Conservation (phyloP, 345 rosid species). For the Citrus reticulata region DNA sequence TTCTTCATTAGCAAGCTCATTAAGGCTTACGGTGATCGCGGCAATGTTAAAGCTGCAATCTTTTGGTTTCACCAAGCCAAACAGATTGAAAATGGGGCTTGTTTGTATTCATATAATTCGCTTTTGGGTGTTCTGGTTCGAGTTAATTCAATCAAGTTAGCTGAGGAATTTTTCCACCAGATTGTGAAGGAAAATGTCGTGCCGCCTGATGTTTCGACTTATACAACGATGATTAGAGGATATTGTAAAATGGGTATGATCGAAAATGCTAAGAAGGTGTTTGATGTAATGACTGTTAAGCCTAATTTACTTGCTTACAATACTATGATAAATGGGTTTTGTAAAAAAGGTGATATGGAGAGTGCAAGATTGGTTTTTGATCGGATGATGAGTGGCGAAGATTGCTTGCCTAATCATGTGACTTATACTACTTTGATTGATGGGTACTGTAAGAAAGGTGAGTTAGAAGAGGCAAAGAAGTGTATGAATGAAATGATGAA, state of each 20-base stretch:
- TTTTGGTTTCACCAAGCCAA: slow-evolving; percentile 36
- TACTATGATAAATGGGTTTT: slow-evolving; percentile 39
- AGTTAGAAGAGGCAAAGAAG: slow-evolving; percentile 32
- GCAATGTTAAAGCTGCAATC: slow-evolving; percentile 28
- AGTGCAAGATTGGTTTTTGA: slow-evolving; percentile 15
- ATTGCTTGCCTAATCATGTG: slow-evolving; percentile 28
- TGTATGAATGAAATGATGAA: slow-evolving; percentile 26
- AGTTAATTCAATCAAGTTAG: slow-evolving; percentile 17
- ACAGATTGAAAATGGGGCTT: slow-evolving; percentile 16
- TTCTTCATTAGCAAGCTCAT: slow-evolving; percentile 28
- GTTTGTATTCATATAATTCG: slow-evolving; percentile 32
- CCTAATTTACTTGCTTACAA: slow-evolving; percentile 32
- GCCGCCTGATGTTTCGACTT: slow-evolving; percentile 33
- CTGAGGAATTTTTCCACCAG: slow-evolving; percentile 23
- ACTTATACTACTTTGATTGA: slow-evolving; percentile 39
- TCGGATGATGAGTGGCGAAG: slow-evolving; percentile 10
- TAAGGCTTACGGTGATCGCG: slow-evolving; percentile 26
- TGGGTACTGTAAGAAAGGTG: slow-evolving; percentile 40
- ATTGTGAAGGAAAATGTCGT: slow-evolving; percentile 16
- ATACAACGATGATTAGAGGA: slow-evolving; percentile 34
- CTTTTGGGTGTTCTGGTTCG: slow-evolving; percentile 31
- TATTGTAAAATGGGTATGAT: slow-evolving; percentile 30
- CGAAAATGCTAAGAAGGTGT: slow-evolving; percentile 33
- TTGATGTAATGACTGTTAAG: slow-evolving; percentile 38
- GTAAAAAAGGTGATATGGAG: slow-evolving; percentile 36